Conservation (phyloP, 495 filamentous ascomycete genomes). For the Lichenothelia convexa region DNA sequence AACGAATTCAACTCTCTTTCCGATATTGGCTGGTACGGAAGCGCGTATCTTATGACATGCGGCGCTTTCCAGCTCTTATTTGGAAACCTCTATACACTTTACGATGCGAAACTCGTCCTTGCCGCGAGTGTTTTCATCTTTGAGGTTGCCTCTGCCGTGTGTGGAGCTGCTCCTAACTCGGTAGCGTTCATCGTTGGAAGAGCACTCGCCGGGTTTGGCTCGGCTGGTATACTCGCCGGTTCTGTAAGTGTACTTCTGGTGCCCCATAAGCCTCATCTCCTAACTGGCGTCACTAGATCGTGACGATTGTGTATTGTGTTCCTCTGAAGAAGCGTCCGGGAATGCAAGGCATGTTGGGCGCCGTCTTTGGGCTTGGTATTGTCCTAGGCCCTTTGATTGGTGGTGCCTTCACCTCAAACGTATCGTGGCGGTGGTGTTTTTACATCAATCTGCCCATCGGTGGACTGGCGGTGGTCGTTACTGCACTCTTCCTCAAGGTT, state of each 20-base stretch:
- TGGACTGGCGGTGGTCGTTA: conserved; percentile 1
- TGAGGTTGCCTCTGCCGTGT: conserved; percentile 1
- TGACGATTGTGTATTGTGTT: conserved; percentile 1
- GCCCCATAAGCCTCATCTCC: too few species aligned
- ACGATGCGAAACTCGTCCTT: conserved; percentile 2
- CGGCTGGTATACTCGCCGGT: conserved; percentile 16
- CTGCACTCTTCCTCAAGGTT: neutral
- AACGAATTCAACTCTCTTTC: conserved; percentile 28
- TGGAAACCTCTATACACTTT: conserved; percentile 6
- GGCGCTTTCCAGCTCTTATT: conserved; percentile 6
- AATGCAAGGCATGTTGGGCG: conserved; percentile 5
- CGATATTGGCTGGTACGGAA: conserved; percentile 37
- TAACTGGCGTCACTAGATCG: too few species aligned
- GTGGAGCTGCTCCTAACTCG: conserved; percentile 2
- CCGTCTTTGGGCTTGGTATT: conserved; percentile 4
- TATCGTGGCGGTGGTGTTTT: conserved; percentile 13
- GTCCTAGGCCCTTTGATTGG: conserved; percentile 13
- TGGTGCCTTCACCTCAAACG: conserved; percentile 18
- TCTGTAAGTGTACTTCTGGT: too few species aligned
- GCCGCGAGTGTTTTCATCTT: conserved; percentile 1
- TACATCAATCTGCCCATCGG: conserved; percentile 8
- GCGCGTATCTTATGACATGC: conserved; percentile 27
- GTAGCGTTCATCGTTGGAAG: conserved; percentile 4
- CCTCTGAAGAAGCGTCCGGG: conserved; percentile 6
- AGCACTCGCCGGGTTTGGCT: conserved; percentile 2